These are phyloP conservation scores for Candida coquimbonensis DNA, from an alignment of 805 yeast genomes.

Conservation along the genomic window DNA sequence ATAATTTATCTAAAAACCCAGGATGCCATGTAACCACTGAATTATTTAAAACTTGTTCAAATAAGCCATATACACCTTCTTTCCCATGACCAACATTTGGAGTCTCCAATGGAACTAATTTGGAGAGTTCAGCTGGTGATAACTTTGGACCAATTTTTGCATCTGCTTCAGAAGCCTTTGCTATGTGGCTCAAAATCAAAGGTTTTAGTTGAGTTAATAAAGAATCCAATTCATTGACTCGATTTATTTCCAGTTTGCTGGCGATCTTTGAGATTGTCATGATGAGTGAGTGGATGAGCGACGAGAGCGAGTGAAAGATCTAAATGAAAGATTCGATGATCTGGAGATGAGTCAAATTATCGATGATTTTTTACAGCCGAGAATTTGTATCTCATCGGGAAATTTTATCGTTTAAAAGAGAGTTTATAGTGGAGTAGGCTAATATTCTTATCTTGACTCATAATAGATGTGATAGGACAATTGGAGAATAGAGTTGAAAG, in stretches of 20 bases:
- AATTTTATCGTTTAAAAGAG: no score
- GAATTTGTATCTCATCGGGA: no score
- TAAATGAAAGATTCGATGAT: neutral
- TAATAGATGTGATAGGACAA: no score
- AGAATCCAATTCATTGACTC: conserved; percentile 50
- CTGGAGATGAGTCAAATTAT: no score
- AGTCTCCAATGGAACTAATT: conserved; percentile 29
- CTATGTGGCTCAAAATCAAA: conserved; percentile 46
- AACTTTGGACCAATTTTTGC: conserved; percentile 46
- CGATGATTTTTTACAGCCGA: neutral
- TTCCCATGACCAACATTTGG: conserved; percentile 32
- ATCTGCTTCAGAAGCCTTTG: conserved; percentile 36
- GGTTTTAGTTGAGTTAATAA: conserved; percentile 47
- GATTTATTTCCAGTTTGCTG: conserved; percentile 35
- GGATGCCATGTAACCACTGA: conserved; percentile 85
- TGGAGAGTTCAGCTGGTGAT: conserved; percentile 41
- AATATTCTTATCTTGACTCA: no score
- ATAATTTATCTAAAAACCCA: conserved; percentile 76
- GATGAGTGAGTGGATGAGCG: neutral
- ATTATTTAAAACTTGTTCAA: conserved; percentile 52
- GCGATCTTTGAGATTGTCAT: conserved; percentile 20
- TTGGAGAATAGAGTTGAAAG: no score
- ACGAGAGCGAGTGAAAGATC: neutral
- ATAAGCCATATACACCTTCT: conserved; percentile 38
- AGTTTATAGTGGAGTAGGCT: no score